phyloP scores from a whole-genome alignment of 225 moss, liverwort and hornwort genomes.

The Anthoceros angustus region DNA sequence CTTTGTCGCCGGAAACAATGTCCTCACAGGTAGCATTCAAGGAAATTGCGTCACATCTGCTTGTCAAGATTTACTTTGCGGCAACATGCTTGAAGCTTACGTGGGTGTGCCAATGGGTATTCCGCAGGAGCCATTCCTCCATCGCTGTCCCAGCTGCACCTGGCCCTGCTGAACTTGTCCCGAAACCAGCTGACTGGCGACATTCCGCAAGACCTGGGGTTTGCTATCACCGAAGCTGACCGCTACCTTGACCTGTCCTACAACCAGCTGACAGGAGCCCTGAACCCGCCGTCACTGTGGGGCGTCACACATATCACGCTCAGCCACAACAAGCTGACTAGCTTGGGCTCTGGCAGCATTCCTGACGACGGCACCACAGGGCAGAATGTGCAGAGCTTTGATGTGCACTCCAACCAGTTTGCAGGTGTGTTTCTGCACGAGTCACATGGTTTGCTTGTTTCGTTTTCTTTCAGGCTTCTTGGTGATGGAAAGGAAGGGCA shows the following conservation, averaged over 20 bases:
- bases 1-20: neutral
- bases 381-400: neutral
- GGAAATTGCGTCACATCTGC: neutral
- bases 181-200: constrained; percentile 12
- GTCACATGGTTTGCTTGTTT: neutral
- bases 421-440: neutral
- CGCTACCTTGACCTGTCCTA: constrained; percentile 12
- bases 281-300: constrained; percentile 12
- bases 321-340: constrained; percentile 14
- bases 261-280: constrained; percentile 14
- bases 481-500: neutral
- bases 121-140: constrained; percentile 8
- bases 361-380: constrained; percentile 7
- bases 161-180: constrained; percentile 9
- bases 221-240: constrained; percentile 1
- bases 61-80: neutral
- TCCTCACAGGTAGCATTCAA: neutral
- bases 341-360: constrained; percentile 11
- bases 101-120: neutral
- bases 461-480: neutral
- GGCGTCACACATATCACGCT: neutral
- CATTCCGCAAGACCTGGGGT: constrained; percentile 7
- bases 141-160: constrained; percentile 2
- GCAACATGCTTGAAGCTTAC: neutral
- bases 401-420: constrained; percentile 13